Percentiles rank a stretch among this genome's conserved stretches.
phyloP scores from a whole-genome alignment of 2,329 filamentous ascomycete species.

The Westerdykella ornata region DNA sequence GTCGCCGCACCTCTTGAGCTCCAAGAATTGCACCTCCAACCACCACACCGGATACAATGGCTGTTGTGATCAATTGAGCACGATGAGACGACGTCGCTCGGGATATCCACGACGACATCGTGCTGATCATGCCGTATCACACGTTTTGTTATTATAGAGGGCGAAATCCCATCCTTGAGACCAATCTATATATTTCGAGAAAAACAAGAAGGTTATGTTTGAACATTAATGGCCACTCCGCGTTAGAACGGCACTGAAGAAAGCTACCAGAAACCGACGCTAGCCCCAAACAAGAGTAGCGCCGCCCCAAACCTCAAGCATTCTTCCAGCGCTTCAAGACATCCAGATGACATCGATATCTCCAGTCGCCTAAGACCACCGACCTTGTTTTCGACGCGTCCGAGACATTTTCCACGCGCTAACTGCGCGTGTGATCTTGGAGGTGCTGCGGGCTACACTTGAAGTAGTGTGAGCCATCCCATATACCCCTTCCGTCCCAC shows the following conservation, averaged over 20 bases:
- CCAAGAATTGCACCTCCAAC: conserved; percentile 51
- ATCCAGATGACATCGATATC: conserved; percentile 23
- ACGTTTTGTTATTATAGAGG: too few relatives aligned
- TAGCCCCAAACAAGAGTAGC: conserved; percentile 7
- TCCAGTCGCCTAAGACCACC: conserved; percentile 25
- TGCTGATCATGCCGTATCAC: background rate
- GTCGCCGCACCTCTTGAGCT: conserved; percentile 50
- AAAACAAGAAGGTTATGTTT: background rate
- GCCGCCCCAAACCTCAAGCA: conserved; percentile 14
- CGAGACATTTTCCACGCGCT: conserved; percentile 34
- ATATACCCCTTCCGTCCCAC: background rate
- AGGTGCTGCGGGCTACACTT: conserved; percentile 7
- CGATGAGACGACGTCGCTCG: conserved; percentile 42
- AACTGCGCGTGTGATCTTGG: conserved; percentile 23
- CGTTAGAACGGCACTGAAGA: conserved; percentile 3
- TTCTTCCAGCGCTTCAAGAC: conserved; percentile 6
- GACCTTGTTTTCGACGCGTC: conserved; percentile 28
- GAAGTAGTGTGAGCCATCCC: conserved; percentile 8
- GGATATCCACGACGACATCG: conserved; percentile 44
- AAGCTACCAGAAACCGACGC: conserved; percentile 6
- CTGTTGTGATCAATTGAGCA: conserved; percentile 63
- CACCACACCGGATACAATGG: conserved; percentile 49
- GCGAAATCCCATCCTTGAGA: too few relatives aligned
- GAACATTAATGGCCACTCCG: conserved; percentile 5
- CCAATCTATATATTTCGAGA: too few relatives aligned